Evolutionary conservation across 352 stramenopile species (phyloP).

Genomic region (Phytophthora macrochlamydospora): DNA sequence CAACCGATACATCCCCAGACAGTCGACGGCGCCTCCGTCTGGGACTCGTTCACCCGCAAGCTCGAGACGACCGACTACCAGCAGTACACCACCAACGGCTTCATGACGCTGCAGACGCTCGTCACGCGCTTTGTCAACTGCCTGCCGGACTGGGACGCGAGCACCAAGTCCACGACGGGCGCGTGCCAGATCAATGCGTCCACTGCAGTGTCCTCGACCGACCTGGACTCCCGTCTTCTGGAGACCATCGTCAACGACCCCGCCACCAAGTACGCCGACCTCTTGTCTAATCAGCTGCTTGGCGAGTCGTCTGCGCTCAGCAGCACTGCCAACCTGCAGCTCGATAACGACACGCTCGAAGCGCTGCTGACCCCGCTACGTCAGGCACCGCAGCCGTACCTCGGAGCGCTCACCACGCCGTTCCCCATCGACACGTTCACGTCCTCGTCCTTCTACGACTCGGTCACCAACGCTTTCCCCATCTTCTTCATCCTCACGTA

Average conservation of each 20-base stretch:
- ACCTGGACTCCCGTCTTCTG: slow-evolving; percentile 27
- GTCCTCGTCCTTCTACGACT: slow-evolving; percentile 44
- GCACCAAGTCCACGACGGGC: slow-evolving; percentile 17
- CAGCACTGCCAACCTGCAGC: slow-evolving; percentile 10
- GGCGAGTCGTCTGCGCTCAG: slow-evolving; percentile 21
- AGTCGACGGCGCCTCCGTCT: slow-evolving; percentile 18
- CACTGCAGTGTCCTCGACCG: slow-evolving; percentile 7
- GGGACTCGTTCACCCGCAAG: slow-evolving; percentile 25
- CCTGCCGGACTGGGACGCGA: slow-evolving; percentile 40
- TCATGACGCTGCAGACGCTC: slow-evolving; percentile 55
- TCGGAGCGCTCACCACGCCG: slow-evolving; percentile 31
- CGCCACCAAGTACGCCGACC: slow-evolving; percentile 21
- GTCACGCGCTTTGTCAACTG: slow-evolving; percentile 49
- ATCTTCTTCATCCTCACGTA: slow-evolving; percentile 39
- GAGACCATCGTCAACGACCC: slow-evolving; percentile 30
- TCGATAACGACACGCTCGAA: slow-evolving; percentile 16
- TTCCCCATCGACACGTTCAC: slow-evolving; percentile 35
- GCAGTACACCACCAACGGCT: slow-evolving; percentile 46
- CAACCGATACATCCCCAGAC: slow-evolving; percentile 24
- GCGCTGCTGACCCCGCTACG: slow-evolving; percentile 37
- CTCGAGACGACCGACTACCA: slow-evolving; percentile 34
- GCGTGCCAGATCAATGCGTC: slow-evolving; percentile 21
- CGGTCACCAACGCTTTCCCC: slow-evolving; percentile 28
- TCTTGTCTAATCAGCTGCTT: slow-evolving; percentile 21
- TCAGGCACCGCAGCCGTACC: slow-evolving; percentile 42